These are phyloP conservation scores for Yamadazyma friedrichii DNA, from an alignment of 1,139 yeast genomes.

Conservation along the genomic window DNA sequence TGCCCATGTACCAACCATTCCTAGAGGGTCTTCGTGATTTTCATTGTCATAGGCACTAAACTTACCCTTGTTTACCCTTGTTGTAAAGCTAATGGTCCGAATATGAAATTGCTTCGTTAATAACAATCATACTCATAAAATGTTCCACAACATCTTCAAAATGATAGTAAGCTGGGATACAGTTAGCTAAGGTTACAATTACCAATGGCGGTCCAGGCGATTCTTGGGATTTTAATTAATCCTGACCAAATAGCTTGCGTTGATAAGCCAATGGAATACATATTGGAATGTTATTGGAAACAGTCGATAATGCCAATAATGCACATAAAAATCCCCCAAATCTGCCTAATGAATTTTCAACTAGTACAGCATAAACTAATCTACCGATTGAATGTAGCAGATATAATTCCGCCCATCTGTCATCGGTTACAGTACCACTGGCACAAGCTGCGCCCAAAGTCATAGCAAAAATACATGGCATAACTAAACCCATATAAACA, in stretches of 20 bases:
- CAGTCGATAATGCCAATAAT: constrained; percentile 74
- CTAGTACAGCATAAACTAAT: constrained; percentile 58
- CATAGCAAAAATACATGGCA: constrained; percentile 70
- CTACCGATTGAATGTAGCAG: constrained; percentile 67
- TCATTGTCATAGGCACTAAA: constrained; percentile 59
- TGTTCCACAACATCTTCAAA: constrained; percentile 73
- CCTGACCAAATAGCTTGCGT: constrained; percentile 82
- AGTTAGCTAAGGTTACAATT: constrained; percentile 78
- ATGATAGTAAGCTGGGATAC: constrained; percentile 81
- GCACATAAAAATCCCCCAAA: constrained; percentile 92
- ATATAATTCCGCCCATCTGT: constrained; percentile 50
- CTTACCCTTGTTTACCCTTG: constrained; percentile 46
- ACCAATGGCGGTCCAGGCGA: constrained; percentile 76
- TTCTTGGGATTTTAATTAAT: constrained; percentile 72
- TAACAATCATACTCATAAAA: constrained; percentile 88
- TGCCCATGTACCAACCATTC: constrained; percentile 73
- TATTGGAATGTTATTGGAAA: constrained; percentile 88
- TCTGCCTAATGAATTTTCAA: constrained; percentile 75
- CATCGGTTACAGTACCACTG: constrained; percentile 50
- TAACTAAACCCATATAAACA: constrained; percentile 57
- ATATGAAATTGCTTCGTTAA: constrained; percentile 68
- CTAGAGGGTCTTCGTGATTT: constrained; percentile 69
- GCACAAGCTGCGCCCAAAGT: constrained; percentile 84
- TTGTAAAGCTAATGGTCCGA: constrained; percentile 81
- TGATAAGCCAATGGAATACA: constrained; percentile 84